Evolutionary conservation across 2,329 filamentous ascomycete genomes (phyloP).

Genomic region (Neopestalotiopsis sp.): DNA sequence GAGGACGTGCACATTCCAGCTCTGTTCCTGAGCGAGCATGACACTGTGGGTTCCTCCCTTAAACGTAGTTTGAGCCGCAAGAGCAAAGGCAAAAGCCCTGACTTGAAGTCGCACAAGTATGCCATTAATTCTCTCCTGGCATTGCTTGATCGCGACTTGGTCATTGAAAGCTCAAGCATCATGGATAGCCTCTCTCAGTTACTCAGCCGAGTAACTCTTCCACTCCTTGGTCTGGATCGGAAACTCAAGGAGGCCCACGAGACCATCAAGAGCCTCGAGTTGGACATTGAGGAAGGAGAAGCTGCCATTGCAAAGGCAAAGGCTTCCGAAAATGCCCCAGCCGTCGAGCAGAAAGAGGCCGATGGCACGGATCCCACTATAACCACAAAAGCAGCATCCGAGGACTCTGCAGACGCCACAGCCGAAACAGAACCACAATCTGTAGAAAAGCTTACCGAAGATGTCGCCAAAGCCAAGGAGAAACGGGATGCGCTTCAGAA

Average conservation of each 20-base stretch:
- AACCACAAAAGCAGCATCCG: slow-evolving; percentile 22
- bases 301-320: slow-evolving; percentile 1
- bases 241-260: slow-evolving; percentile 54
- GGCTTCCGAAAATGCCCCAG: slow-evolving; percentile 25
- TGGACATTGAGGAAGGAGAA: slow-evolving; percentile 41
- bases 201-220: slow-evolving; percentile 86
- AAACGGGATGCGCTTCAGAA: slow-evolving; percentile 50
- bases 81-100: slow-evolving; percentile 86
- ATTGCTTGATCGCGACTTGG: slow-evolving; percentile 88
- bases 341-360: slow-evolving; percentile 27
- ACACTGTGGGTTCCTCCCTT: slow-evolving; percentile 72
- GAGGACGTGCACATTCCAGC: slow-evolving; percentile 87
- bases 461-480: slow-evolving; percentile 41
- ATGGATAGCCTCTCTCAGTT: slow-evolving; percentile 93
- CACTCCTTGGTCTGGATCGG: slow-evolving; percentile 80
- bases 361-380: slow-evolving; percentile 25
- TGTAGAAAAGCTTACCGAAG: slow-evolving; percentile 14
- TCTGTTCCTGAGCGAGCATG: slow-evolving; percentile 94
- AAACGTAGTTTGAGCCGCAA: slow-evolving; percentile 82
- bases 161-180: slow-evolving; percentile 95
- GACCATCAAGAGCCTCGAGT: slow-evolving; percentile 42
- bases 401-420: slow-evolving; percentile 21
- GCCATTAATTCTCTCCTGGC: slow-evolving; percentile 90
- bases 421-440: slow-evolving; percentile 25
- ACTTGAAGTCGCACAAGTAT: slow-evolving; percentile 82